phyloP scores from a whole-genome alignment of 306 rosid species.

The Sindora glabra region DNA sequence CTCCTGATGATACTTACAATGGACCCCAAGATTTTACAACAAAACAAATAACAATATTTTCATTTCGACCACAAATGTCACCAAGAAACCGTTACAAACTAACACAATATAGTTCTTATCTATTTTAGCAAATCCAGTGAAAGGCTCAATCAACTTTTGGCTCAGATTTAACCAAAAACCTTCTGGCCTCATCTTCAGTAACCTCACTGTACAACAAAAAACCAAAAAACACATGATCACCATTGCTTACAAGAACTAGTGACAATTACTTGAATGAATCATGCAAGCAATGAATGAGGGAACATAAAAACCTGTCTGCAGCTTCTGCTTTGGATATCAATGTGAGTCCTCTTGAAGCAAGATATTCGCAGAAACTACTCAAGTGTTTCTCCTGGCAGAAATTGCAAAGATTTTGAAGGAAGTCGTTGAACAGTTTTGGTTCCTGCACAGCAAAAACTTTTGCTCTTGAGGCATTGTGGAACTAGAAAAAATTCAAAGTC shows the following conservation, averaged over 20 bases:
- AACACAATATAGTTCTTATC: too few relatives aligned
- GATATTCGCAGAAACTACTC: slow-evolving; percentile 46
- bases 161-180: slow-evolving; percentile 57
- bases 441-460: slow-evolving; percentile 40
- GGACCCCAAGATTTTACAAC: too few relatives aligned
- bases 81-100: too few relatives aligned
- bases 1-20: too few relatives aligned
- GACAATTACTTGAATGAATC: neutral
- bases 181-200: slow-evolving; percentile 66
- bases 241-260: neutral
- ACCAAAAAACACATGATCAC: slow-evolving; percentile 14
- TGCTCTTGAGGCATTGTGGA: neutral
- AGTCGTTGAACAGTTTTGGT: slow-evolving; percentile 80
- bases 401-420: slow-evolving; percentile 44
- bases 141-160: slow-evolving; percentile 21
- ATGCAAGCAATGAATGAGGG: neutral
- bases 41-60: too few relatives aligned
- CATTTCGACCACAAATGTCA: too few relatives aligned
- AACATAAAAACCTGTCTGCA: slow-evolving; percentile 52
- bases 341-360: slow-evolving; percentile 49
- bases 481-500: neutral
- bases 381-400: slow-evolving; percentile 53
- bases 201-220: slow-evolving; percentile 54
- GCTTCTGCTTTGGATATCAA: slow-evolving; percentile 77
- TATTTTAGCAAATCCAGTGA: neutral